Evolutionary conservation across 148 eudicot species (phyloP), one percentile per base, ranked within the genome.

Genomic region (Persicaria maculosa): DNA sequence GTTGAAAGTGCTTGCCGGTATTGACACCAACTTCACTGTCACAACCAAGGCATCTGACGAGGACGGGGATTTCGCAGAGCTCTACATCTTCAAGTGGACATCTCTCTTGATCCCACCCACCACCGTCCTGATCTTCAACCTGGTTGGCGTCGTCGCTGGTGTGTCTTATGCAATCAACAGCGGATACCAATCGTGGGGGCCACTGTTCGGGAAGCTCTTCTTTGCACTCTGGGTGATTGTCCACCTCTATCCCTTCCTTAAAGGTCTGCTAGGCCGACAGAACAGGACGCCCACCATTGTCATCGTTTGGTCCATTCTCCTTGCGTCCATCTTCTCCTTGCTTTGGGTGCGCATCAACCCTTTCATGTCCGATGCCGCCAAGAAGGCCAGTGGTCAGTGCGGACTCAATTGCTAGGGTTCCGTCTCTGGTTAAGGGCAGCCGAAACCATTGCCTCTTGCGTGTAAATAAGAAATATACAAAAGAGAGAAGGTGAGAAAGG

Each of bases 111-210:
- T 90, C 57, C 95, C 95, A 12, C 95, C 95, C 6, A 90, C 95
- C 74, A 88, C 95, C 0, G 87, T 90, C 76, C 86, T 90, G 10
- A 77, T 90, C 5, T 72, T 90, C 4, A 90, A 90, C 86, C 19
- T 90, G 69, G 92, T 90, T 7, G 95, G 95, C 8, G 81, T 90
- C 10, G 92, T 90, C 62, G 92, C 90, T 4, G 95, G 95, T 44
- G 92, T 90, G 65, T 90, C 95, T 0, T 86, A 77, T 6, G 91
- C 94, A 55, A 74, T 90, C 31, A 90, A 90, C 78, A 85, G 88
- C 7, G 94, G 94, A 53, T 90, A 88, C 77, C 96, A 90, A 71
- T 90, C 89, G 0, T 90, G 95, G 95, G 95, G 95, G 0, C 95
- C 95, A 4, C 88, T 90, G 11, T 90, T 90, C 36, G 96, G 96